Evolutionary conservation across 164 flowering plant species (phyloP).

Genomic region (Magnolia sinica): DNA sequence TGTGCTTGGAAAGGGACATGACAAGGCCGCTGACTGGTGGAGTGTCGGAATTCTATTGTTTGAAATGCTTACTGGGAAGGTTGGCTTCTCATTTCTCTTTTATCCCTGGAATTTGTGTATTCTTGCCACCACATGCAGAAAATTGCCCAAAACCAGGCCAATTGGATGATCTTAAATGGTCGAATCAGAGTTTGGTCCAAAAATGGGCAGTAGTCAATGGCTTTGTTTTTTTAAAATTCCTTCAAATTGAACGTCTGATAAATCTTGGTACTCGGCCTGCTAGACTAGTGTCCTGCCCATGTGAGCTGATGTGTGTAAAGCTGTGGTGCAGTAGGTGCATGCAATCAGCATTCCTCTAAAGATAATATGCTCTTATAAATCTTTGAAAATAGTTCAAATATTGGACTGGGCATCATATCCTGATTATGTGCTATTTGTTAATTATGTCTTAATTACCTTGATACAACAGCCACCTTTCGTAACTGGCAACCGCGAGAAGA

Average conservation of each 20-base stretch:
- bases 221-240: no score
- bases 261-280: no score
- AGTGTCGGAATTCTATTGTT: constrained; percentile 80
- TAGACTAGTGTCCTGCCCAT: neutral
- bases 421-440: neutral
- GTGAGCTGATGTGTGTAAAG: neutral
- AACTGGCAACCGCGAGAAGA: constrained; percentile 66
- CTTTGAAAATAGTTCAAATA: neutral
- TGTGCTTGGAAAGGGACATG: constrained; percentile 83
- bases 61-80: constrained; percentile 98
- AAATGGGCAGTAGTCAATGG: no score
- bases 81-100: constrained; percentile 19
- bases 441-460: constrained; percentile 1
- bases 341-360: neutral
- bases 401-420: neutral
- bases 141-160: no score
- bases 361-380: neutral
- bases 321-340: neutral
- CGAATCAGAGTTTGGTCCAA: no score
- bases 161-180: no score
- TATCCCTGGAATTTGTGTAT: neutral
- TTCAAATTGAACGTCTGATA: no score
- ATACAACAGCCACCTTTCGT: constrained; percentile 70
- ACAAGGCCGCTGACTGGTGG: constrained; percentile 99
- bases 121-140: neutral